phyloP scores from a whole-genome alignment of 805 yeast species.

The Wickerhamiella azyma region DNA sequence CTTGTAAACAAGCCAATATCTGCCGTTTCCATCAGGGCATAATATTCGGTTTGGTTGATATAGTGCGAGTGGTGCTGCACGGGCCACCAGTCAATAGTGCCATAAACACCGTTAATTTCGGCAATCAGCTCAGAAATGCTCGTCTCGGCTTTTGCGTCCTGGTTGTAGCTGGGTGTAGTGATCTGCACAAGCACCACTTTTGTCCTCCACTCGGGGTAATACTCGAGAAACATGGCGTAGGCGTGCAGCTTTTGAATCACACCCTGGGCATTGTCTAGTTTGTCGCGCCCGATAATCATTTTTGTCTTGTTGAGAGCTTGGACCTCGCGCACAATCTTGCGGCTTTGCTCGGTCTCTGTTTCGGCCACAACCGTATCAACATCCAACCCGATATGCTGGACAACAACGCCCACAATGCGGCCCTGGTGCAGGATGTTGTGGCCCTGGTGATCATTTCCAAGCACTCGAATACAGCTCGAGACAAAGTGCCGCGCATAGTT shows the following conservation, averaged over 20 bases:
- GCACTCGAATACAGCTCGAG: slow-evolving; percentile 73
- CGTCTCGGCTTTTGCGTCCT: slow-evolving; percentile 53
- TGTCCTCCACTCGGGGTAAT: slow-evolving; percentile 86
- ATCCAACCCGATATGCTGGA: slow-evolving; percentile 85
- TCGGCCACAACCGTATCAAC: slow-evolving; percentile 52
- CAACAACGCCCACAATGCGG: slow-evolving; percentile 53
- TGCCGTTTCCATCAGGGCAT: slow-evolving; percentile 77
- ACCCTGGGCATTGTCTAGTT: slow-evolving; percentile 84
- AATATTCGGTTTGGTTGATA: slow-evolving; percentile 74
- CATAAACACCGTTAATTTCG: slow-evolving; percentile 72
- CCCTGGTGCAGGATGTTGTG: slow-evolving; percentile 58
- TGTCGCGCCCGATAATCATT: slow-evolving; percentile 85
- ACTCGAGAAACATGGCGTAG: slow-evolving; percentile 70
- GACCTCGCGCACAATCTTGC: slow-evolving; percentile 48
- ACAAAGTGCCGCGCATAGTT: slow-evolving; percentile 84
- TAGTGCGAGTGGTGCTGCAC: slow-evolving; percentile 88
- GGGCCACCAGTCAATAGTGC: slow-evolving; percentile 70
- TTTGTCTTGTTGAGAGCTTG: slow-evolving; percentile 35
- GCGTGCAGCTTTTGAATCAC: slow-evolving; percentile 89
- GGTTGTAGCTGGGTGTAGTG: slow-evolving; percentile 59
- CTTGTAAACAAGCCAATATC: slow-evolving; percentile 82
- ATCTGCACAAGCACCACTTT: slow-evolving; percentile 85
- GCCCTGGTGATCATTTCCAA: slow-evolving; percentile 53
- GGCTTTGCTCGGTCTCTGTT: slow-evolving; percentile 31
- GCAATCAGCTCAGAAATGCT: slow-evolving; percentile 73